These are phyloP conservation scores for Brassica incana DNA, from an alignment of 345 rosid genomes.

Conservation along the genomic window DNA sequence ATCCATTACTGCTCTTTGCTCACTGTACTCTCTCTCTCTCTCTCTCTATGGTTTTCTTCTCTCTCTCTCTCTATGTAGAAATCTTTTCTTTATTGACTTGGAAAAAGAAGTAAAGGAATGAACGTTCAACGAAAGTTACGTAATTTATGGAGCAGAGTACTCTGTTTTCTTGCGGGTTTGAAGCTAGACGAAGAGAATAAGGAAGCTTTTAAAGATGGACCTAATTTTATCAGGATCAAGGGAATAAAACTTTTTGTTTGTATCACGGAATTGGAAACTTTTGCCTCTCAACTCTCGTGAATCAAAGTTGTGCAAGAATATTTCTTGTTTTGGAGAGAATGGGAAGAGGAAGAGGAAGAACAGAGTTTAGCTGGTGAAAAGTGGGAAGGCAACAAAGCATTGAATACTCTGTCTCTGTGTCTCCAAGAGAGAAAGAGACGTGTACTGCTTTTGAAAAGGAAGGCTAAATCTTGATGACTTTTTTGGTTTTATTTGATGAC, in stretches of 20 bases:
- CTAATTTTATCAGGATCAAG: slow-evolving; percentile 2
- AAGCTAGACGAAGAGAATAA: slow-evolving; percentile 3
- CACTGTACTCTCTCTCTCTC: not conserved
- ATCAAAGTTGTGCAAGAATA: slow-evolving; percentile 12
- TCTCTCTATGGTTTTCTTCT: not conserved
- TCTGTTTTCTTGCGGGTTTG: slow-evolving; percentile 23
- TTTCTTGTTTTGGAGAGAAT: slow-evolving; percentile 21
- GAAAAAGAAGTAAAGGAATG: not conserved
- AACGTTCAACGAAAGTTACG: not conserved
- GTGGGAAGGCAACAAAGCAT: slow-evolving; percentile 36
- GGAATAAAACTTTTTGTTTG: not conserved
- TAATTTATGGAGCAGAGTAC: slow-evolving; percentile 22
- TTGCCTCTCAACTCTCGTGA: slow-evolving; percentile 20
- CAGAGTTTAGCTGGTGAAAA: slow-evolving; percentile 36
- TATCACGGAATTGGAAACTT: slow-evolving; percentile 25
- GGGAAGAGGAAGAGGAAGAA: not conserved
- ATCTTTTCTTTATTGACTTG: slow-evolving; percentile 5
- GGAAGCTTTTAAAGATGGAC: slow-evolving; percentile 6
- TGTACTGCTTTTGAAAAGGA: slow-evolving; percentile 41
- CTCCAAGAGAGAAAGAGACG: slow-evolving; percentile 30
- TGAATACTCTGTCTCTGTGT: slow-evolving; percentile 34
- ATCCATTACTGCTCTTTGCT: slow-evolving; percentile 43
- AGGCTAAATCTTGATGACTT: slow-evolving; percentile 32
- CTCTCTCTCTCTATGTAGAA: not conserved
- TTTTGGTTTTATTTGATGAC: slow-evolving; percentile 19